Base-by-base conservation (phyloP, 2,329 filamentous ascomycete species). In the Verticillium nonalfalfae region DNA sequence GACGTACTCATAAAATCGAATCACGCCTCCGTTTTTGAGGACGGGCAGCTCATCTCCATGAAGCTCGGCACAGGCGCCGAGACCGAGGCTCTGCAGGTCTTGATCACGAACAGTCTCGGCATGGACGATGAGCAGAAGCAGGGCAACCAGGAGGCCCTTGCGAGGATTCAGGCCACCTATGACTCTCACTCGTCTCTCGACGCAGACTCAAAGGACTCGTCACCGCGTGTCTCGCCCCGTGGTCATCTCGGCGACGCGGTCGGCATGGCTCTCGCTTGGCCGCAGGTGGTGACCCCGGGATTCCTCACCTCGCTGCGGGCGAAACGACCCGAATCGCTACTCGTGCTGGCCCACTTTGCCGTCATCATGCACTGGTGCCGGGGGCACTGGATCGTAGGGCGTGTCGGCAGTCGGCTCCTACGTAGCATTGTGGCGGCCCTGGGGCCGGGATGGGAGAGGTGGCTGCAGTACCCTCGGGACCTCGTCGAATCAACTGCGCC, bases 321-420 rank as follows among this genome's bases (percentile, higher is more conserved):
- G 34, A 66, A 72, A n/a, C 69, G 71, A 0, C 75, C 77, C 0
- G 76, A 78, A 57, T 77, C 77, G 7, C 69, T 84, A 31, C 70
- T 81, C 11, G 74, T 83, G 7, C 68, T 84, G 26, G 80, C 78
- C 6, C 76, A 83, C 65, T 82, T 81, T 62, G 79, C 79, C 11
- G 74, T 81, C 4, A 65, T 83, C 52, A 69, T 83, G n/a, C 76
- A 81, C 62, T 72, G 71, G 14, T 75, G 72, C 50, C 69, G 74
- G 9, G 62, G 67, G 4, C 68, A 71, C 39, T 81, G 79, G 39
- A 60, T 65, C 5, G 54, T 64, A 2, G 60, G 60, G 15, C 55
- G 52, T 45, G 56, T 61, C 7, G 60, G 60, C 2, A 61, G 52
- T 15, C 60, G 56, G 56, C 15, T 61, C 36, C 39, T 45, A 5